phyloP scores from a whole-genome alignment of 495 filamentous ascomycete species.

The Penicillium odoratum region DNA sequence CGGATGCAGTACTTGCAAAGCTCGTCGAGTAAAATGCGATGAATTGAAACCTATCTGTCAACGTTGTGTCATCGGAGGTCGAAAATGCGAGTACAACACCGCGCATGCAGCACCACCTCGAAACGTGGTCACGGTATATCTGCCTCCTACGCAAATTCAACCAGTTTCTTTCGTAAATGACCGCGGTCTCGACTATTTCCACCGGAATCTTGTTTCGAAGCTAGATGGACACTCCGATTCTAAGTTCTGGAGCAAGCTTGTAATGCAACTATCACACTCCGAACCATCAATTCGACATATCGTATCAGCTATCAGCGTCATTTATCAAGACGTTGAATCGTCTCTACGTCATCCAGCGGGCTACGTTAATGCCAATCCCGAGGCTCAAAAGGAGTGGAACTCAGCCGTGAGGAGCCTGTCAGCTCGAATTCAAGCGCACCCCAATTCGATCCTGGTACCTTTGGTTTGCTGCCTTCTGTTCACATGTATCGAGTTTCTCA shows the following conservation, averaged over 20 bases:
- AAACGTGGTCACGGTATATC: slow-evolving; percentile 5
- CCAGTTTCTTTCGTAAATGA: slow-evolving; percentile 6
- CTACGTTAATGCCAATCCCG: slow-evolving; percentile 4
- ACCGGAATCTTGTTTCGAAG: slow-evolving; percentile 1
- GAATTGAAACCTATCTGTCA: slow-evolving; percentile 2
- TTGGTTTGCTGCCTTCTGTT: slow-evolving; percentile 8
- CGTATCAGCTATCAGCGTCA: slow-evolving; percentile 5
- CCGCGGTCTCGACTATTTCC: slow-evolving; percentile 3
- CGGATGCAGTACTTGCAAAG: slow-evolving; percentile 9
- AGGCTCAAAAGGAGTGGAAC: slow-evolving; percentile 4
- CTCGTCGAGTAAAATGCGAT: slow-evolving; percentile 9
- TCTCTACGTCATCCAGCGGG: slow-evolving; percentile 5
- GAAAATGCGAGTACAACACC: slow-evolving; percentile 6
- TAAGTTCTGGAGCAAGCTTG: slow-evolving; percentile 5
- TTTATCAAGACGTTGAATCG: slow-evolving; percentile 8
- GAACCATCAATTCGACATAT: slow-evolving; percentile 8
- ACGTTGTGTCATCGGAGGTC: slow-evolving; percentile 3
- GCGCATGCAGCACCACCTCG: slow-evolving; percentile 3
- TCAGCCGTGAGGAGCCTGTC: slow-evolving; percentile 3
- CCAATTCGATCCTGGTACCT: slow-evolving; percentile 6
- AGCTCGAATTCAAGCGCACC: slow-evolving; percentile 6
- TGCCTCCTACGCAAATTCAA: slow-evolving; percentile 6
- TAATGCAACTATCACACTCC: slow-evolving; percentile 8
- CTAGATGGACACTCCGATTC: slow-evolving; percentile 1
- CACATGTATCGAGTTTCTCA: slow-evolving; percentile 5